phyloP scores from a whole-genome alignment of 1,139 yeast genomes.

The Pichia norvegensis region DNA sequence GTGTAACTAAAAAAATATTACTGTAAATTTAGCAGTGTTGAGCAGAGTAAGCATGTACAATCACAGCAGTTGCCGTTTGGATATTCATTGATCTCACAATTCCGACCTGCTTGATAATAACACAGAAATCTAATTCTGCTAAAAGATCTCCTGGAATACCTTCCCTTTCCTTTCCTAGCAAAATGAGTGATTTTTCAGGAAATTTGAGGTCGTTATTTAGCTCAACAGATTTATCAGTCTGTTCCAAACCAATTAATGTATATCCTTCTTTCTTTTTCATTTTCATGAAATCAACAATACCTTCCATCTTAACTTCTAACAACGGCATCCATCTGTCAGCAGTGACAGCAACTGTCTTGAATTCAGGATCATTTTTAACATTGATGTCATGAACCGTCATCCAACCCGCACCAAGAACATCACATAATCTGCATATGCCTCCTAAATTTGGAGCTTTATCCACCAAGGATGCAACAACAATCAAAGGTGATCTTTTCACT shows the following conservation, averaged over 20 bases:
- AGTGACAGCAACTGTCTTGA: conserved; percentile 83
- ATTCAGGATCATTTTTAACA: conserved; percentile 58
- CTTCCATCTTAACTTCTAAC: conserved; percentile 59
- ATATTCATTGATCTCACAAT: conserved; percentile 92
- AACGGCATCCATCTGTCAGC: conserved; percentile 97
- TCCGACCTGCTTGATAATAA: conserved; percentile 88
- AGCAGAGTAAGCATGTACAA: conserved; percentile 81
- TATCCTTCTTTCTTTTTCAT: conserved; percentile 72
- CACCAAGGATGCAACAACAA: conserved; percentile 81
- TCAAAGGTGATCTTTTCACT: conserved; percentile 61
- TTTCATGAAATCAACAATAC: conserved; percentile 49
- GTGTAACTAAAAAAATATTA: neutral
- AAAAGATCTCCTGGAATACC: conserved; percentile 86
- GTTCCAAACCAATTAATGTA: conserved; percentile 83
- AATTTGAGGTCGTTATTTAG: conserved; percentile 57
- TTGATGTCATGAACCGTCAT: conserved; percentile 67
- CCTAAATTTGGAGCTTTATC: conserved; percentile 91
- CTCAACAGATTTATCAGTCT: conserved; percentile 77
- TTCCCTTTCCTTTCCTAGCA: conserved; percentile 81
- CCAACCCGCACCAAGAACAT: conserved; percentile 82
- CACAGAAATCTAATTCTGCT: conserved; percentile 77
- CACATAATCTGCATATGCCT: conserved; percentile 87
- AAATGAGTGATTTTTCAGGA: conserved; percentile 69
- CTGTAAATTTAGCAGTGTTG: conserved; percentile 43
- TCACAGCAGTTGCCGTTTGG: conserved; percentile 92